Evolutionary conservation across 2,329 filamentous ascomycete genomes (phyloP).

Genomic region (Hypoxylon sp.): DNA sequence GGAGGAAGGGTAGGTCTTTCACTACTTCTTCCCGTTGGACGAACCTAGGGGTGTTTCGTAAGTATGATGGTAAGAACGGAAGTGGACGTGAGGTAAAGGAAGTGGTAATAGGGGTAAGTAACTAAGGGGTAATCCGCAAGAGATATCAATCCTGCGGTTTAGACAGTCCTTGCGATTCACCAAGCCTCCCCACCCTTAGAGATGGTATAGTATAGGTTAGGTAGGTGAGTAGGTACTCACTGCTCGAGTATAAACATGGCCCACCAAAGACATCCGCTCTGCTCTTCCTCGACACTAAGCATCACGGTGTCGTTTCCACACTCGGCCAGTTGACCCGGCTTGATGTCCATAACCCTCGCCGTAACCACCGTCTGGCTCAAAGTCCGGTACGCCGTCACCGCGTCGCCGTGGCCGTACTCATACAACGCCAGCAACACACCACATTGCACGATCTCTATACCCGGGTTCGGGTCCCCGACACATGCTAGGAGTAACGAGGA

Average conservation of each 20-base stretch:
- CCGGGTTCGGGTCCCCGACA: conserved; percentile 52
- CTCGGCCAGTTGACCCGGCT: conserved; percentile 56
- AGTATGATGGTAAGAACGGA: not conserved
- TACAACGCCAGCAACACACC: conserved; percentile 60
- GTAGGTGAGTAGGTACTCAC: conserved; percentile 48
- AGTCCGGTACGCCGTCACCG: conserved; percentile 60
- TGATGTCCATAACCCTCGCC: conserved; percentile 56
- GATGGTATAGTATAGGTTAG: not conserved
- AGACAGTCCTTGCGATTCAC: not conserved
- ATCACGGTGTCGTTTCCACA: conserved; percentile 50
- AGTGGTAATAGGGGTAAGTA: not conserved
- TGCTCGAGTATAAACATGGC: conserved; percentile 62
- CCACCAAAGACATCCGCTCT: conserved; percentile 61
- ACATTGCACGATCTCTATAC: conserved; percentile 60
- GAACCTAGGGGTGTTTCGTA: conserved; percentile 45
- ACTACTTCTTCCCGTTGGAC: conserved; percentile 53
- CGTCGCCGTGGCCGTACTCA: conserved; percentile 62
- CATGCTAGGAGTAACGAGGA: conserved; percentile 56
- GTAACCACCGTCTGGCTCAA: conserved; percentile 60
- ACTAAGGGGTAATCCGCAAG: not conserved
- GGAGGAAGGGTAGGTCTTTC: conserved; percentile 52
- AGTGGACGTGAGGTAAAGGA: not conserved
- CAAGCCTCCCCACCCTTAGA: not conserved
- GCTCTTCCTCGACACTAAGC: conserved; percentile 55
- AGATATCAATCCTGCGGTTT: not conserved